Percentiles rank a stretch among this genome's conserved stretches.
These are phyloP conservation scores for Cyanidiococcus yangmingshanensis DNA, from an alignment of 23 red algal genomes.

Conservation along the genomic window DNA sequence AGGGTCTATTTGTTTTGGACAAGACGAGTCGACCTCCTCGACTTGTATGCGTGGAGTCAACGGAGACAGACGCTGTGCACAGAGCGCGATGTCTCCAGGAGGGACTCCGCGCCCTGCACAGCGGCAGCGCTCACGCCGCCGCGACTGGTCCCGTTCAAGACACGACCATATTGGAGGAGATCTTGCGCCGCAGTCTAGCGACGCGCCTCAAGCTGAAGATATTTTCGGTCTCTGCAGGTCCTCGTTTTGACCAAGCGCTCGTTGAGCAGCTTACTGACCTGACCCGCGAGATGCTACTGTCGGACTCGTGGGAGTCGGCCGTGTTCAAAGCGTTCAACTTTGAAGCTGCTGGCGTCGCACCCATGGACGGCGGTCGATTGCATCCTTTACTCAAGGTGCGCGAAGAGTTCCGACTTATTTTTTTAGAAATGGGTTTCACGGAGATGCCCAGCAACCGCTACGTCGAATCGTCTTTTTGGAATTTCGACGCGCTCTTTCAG, in stretches of 20 bases:
- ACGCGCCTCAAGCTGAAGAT: conserved; percentile 48
- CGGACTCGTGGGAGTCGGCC: conserved; percentile 48
- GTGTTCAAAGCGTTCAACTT: conserved; percentile 92
- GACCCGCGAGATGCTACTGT: conserved; percentile 58
- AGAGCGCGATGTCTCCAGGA: conserved; percentile 30
- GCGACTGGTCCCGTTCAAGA: conserved; percentile 18
- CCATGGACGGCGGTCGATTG: conserved; percentile 52
- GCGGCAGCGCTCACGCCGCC: conserved; percentile 2
- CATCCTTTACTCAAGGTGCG: conserved; percentile 94
- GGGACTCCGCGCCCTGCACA: conserved; percentile 14
- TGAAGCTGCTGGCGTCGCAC: conserved; percentile 52
- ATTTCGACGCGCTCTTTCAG: conserved; percentile 98
- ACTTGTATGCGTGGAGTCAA: conserved; percentile 26
- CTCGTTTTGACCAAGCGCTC: conserved; percentile 45
- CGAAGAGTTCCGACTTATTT: conserved; percentile 90
- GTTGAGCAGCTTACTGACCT: conserved; percentile 63
- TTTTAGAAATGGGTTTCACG: conserved; percentile 92
- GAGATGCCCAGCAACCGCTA: conserved; percentile 90
- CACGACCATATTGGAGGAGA: conserved; percentile 13
- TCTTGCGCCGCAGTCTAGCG: conserved; percentile 55
- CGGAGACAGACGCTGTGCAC: conserved; percentile 41
- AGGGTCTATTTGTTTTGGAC: conserved; percentile 53
- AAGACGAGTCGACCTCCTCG: conserved; percentile 42
- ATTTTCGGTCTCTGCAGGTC: conserved; percentile 34
- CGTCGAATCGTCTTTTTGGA: conserved; percentile 95